Conservation (phyloP, 208 protist genomes). For the Leishmania tropica region DNA sequence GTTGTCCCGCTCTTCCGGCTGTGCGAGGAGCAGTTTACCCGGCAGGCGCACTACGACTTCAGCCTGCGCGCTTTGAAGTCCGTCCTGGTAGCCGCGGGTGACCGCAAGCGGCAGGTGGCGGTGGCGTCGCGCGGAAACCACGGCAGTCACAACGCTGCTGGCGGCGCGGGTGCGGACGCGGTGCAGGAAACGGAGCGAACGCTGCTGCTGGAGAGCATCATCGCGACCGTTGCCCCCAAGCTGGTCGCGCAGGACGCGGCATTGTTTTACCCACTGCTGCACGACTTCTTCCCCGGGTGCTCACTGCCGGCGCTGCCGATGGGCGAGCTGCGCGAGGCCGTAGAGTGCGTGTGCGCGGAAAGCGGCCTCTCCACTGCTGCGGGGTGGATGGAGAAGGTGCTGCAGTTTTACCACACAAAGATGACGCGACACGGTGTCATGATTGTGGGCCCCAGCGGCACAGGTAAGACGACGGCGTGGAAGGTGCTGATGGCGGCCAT, state of each 20-base stretch:
- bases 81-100: conserved; percentile 98
- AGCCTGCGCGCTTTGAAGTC: conserved; percentile 99
- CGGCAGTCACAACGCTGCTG: not conserved
- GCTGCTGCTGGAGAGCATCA: conserved; percentile 94
- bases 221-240: conserved; percentile 98
- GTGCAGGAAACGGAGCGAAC: conserved; percentile 73
- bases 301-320: conserved; percentile 48
- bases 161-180: not conserved
- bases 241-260: conserved; percentile 96
- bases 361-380: conserved; percentile 53
- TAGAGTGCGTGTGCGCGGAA: conserved; percentile 84
- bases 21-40: conserved; percentile 97
- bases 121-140: not conserved
- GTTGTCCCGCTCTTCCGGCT: conserved; percentile 99
- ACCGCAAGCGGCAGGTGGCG: conserved; percentile 87
- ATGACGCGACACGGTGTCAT: conserved; percentile 99
- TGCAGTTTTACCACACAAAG: conserved; percentile 98
- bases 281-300: conserved; percentile 97
- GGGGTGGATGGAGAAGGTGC: conserved; percentile 97
- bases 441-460: conserved; percentile 98
- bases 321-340: conserved; percentile 63
- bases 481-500: conserved; percentile 95
- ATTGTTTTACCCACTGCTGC: conserved; percentile 95
- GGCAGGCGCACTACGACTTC: conserved; percentile 99
- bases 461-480: conserved; percentile 98